Percentiles rank a stretch among this genome's conserved stretches.
phyloP scores from a whole-genome alignment of 2,329 filamentous ascomycete genomes.

The Aspergillus chevalieri region DNA sequence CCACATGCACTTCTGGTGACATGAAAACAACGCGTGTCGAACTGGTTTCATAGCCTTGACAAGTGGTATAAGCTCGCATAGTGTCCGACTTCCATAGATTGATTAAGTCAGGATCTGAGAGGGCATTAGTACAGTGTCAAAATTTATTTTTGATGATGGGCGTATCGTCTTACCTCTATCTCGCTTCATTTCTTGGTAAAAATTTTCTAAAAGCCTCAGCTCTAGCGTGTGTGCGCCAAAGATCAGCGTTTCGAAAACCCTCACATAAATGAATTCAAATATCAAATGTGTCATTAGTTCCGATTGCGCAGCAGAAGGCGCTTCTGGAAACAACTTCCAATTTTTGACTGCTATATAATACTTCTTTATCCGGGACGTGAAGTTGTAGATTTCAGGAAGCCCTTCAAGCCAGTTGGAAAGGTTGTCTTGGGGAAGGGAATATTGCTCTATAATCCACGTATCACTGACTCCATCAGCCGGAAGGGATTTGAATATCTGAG shows the following conservation, averaged over 20 bases:
- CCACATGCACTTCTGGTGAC: no score
- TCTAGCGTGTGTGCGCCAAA: not conserved
- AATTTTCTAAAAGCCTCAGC: not conserved
- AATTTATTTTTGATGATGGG: no score
- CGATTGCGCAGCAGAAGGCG: not conserved
- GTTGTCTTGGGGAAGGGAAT: not conserved
- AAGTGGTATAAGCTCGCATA: no score
- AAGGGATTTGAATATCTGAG: not conserved
- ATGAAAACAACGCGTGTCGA: no score
- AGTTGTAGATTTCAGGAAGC: constrained; percentile 1
- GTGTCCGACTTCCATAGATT: no score
- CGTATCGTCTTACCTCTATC: no score
- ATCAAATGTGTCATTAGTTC: not conserved
- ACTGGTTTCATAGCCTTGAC: no score
- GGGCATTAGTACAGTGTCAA: no score
- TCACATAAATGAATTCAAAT: not conserved
- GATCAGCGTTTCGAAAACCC: not conserved
- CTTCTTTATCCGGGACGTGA: not conserved
- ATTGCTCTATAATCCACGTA: not conserved
- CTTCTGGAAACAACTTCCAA: not conserved
- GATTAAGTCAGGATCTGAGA: no score
- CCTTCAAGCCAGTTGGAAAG: constrained; percentile 1
- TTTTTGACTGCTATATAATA: not conserved
- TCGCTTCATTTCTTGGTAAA: not conserved
- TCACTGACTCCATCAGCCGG: constrained; percentile 1